These are phyloP conservation scores for Tricholoma bakamatsutake DNA, from an alignment of 768 basidiomycete genomes.

Conservation along the genomic window DNA sequence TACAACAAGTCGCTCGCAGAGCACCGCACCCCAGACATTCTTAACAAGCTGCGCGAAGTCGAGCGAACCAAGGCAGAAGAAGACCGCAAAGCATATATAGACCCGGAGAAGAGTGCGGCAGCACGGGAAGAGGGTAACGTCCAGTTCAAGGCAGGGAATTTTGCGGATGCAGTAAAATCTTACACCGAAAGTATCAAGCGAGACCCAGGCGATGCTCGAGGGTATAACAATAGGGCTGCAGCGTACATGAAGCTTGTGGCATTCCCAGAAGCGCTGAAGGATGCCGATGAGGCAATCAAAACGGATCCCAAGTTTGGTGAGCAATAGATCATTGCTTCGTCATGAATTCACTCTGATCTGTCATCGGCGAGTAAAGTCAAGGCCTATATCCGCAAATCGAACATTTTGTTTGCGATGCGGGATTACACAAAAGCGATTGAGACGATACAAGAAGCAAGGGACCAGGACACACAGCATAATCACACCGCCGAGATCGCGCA, in stretches of 20 bases:
- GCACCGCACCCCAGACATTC: slow-evolving; percentile 90
- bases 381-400: slow-evolving; percentile 91
- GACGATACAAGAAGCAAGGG: slow-evolving; percentile 69
- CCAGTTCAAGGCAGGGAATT: slow-evolving; percentile 90
- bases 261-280: slow-evolving; percentile 93
- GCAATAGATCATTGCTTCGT: slow-evolving; percentile 15
- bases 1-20: slow-evolving; percentile 93
- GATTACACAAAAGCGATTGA: slow-evolving; percentile 86
- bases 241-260: slow-evolving; percentile 95
- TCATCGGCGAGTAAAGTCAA: slow-evolving; percentile 51
- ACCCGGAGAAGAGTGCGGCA: slow-evolving; percentile 73
- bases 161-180: slow-evolving; percentile 83
- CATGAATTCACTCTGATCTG: neutral
- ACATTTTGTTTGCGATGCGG: slow-evolving; percentile 83
- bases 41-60: slow-evolving; percentile 81
- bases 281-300: slow-evolving; percentile 89
- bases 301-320: slow-evolving; percentile 81
- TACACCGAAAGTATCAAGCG: slow-evolving; percentile 98
- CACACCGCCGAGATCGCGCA: slow-evolving; percentile 80
- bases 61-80: slow-evolving; percentile 76
- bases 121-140: slow-evolving; percentile 92
- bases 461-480: slow-evolving; percentile 75
- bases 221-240: slow-evolving; percentile 98
- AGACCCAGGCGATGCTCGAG: slow-evolving; percentile 81
- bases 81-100: slow-evolving; percentile 79